Evolutionary conservation across 106 monocot genomes (phyloP), one percentile per base, ranked within the genome.

Genomic region (Dioscorea zingiberensis): DNA sequence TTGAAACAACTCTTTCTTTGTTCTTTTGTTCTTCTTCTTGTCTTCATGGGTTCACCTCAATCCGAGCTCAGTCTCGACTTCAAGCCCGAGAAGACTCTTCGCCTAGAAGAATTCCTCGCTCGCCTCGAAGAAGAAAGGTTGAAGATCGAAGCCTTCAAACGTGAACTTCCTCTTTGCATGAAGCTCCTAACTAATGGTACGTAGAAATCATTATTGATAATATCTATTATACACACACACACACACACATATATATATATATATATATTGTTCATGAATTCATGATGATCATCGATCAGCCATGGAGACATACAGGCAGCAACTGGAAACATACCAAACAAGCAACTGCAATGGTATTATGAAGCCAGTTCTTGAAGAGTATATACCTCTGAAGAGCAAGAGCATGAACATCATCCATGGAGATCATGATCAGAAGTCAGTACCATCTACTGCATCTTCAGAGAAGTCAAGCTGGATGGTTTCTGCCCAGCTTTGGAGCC

Each of bases 101-200:
- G 84, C 62, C 62, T 94, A 11, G 75, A 84, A 21, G 89, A 89
- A 13, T 89, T 94, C 69, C 83, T 94, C 44, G 27, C 78, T 17
- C 86, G 86, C 7, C 86, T 94, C 12, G 93, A 94, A 57, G 89
- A 94, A 48, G 93, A 94, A 54, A 60, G 86, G 48, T 81, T 70
- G 58, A 94, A 94, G 83, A 94, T 94, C 49, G 88, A 94, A 23
- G 93, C 86, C 3, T 94, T 94, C 75, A 89, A 94, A 73, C 86
- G 93, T 12, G 93, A 94, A 74, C 88, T 94, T 2, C 93, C 93
- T 63, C 83, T 94, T 3, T 94, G 89, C 84, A 84, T 94, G 93
- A 86, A 94, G 45, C 85, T 94, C 60, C 93, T 94, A 75, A 89
- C 83, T 67, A 85, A 88, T 54, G 88, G 93, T 93, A 51, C 51